Base-by-base conservation (phyloP, 2,329 filamentous ascomycete species). In the Fusarium mexicanum region DNA sequence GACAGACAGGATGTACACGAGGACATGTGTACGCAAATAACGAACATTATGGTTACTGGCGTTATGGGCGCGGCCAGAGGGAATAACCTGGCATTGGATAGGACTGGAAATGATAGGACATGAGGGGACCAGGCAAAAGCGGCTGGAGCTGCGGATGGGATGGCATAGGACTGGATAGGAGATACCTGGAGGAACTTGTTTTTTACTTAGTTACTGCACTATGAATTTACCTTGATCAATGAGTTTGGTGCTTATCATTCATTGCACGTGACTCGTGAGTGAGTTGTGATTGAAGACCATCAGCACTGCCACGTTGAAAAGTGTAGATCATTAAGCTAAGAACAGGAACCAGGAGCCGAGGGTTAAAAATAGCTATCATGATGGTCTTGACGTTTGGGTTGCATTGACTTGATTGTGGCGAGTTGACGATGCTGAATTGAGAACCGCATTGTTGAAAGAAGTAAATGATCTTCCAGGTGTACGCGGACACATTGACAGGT, bases 41-140 rank as follows among this genome's bases (percentile, higher is more conserved):
- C 48, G 64, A 67, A 60, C 58, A 61, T 51, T 61, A 47, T 61
- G 54, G 46, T 54, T 33, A 67, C 60, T 50, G 71, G 71, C 68
- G 71, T 72, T 74, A 44, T 69, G 59, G 71, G 67, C 64, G 71
- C n/a, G 44, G 67, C 38, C 59, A 74, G 63, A 50, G 61, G 57
- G 38, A 54, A 61, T n/a, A 63, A 48, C 60, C 46, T 61, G 71
- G 71, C 59, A 58, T 40, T 54, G 61, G 67, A 35, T 24, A 38
- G 51, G 46, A 22, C 20, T 5, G 12, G 31, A 24, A 24, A 38
- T 38, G 29, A 50, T 6, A 37, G 50, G 50, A 26, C 9, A 29
- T 29, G 44, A 29, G 6, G 9, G 35, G 18, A 54, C 35, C 12
- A 12, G 24, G 24, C 16, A 68, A 70, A 67, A 46, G 63, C 67